Evolutionary conservation across 192 early-diverging fungal species (phyloP), one percentile per base, ranked within the genome.

Genomic region (Paraglomus brasilianum): DNA sequence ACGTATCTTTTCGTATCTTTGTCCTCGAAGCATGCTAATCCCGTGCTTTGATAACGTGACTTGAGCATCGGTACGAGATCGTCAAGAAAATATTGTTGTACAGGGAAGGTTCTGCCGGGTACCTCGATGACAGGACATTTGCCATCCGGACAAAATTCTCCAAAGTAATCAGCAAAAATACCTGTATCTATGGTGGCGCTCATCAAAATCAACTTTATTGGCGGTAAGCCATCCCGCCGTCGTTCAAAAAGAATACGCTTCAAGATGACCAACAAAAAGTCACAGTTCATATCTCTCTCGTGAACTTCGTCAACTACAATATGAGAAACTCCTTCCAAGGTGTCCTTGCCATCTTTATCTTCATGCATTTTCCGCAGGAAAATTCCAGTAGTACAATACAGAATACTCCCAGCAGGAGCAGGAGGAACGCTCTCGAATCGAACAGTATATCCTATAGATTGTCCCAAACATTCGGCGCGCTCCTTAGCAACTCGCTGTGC

Each of bases 321-420:
- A 64, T 87, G 85, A 42, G 84, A 82, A 11, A 91, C 74, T 7
- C 77, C 82, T 48, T 69, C 39, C 36, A 91, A 70, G 8, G 82
- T 76, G 60, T 92, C 87, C 36, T 15, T 72, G 19, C 51, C 49
- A 48, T 17, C 55, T 39, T 74, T 69, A 59, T 74, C 79, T 14
- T 69, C 77, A 47, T 81, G 79, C 71, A 91, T 74, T 66, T 82
- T 78, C 14, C 85, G 75, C 51, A 91, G 77, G 71, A 91, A 78
- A 48, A 91, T 77, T 36, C 90, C 90, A 2, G 86, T 90, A 9
- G 88, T 91, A 64, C 82, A 87, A 74, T 87, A 91, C 4, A 82
- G 60, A 46, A 80, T 75, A 41, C 76, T 77, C 52, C 79, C 79
- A 39, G 73, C 67, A 13, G 74, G 46, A 5, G 58, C 65, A 24